These are phyloP conservation scores for Neurospora tetraspora DNA, from an alignment of 495 filamentous ascomycete genomes.

Conservation along the genomic window DNA sequence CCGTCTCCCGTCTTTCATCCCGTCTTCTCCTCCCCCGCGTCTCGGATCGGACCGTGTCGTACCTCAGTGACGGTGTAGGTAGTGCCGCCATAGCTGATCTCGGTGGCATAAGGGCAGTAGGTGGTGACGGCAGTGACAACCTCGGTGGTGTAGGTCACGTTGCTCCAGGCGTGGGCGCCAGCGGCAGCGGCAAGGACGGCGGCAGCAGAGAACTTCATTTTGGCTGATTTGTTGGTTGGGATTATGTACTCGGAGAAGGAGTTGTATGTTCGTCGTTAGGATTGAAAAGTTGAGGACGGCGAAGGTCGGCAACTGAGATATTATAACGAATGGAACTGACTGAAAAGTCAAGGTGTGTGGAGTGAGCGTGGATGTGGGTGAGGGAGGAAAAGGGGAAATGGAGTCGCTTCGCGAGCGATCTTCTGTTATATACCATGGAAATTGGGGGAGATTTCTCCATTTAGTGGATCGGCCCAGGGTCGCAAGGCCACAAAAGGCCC, in stretches of 20 bases:
- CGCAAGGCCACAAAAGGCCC: not conserved
- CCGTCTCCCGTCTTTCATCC: not conserved
- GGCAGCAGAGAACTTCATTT: constrained; percentile 74
- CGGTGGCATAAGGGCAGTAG: constrained; percentile 72
- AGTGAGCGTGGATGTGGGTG: constrained; percentile 40
- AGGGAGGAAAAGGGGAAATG: constrained; percentile 24
- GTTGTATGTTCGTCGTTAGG: constrained; percentile 15
- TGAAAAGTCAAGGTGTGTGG: constrained; percentile 41
- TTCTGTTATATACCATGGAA: constrained; percentile 29
- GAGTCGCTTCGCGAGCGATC: constrained; percentile 15
- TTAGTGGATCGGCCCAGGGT: not conserved
- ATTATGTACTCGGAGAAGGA: constrained; percentile 31
- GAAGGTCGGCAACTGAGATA: constrained; percentile 1
- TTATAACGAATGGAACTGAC: constrained; percentile 51
- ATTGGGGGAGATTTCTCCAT: not conserved
- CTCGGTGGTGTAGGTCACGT: constrained; percentile 58
- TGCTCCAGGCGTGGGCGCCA: constrained; percentile 45
- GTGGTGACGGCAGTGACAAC: constrained; percentile 72
- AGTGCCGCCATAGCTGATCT: constrained; percentile 53
- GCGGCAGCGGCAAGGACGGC: constrained; percentile 52
- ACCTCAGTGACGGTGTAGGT: constrained; percentile 76
- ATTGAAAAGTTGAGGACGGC: constrained; percentile 1
- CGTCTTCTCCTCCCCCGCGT: not conserved
- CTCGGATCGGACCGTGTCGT: constrained; percentile 5
- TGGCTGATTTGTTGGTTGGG: constrained; percentile 44